Base-by-base conservation (phyloP, 495 filamentous ascomycete genomes). In the Choiromyces venosus region DNA sequence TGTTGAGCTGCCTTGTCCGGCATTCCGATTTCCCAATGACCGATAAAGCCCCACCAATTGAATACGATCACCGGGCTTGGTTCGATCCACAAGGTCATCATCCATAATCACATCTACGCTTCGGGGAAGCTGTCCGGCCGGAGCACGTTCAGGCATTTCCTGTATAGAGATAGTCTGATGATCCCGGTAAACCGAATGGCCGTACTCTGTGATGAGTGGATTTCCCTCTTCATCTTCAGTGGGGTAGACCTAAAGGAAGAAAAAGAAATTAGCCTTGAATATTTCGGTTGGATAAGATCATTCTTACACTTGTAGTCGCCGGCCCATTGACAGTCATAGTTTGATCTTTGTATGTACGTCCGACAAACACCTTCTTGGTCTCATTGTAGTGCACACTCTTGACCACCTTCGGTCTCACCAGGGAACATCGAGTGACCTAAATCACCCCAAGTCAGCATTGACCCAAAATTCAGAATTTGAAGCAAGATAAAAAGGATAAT, bases 81-180 rank as follows among this genome's bases (percentile, higher is more conserved):
- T 91, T 72, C 88, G 89, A 82, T 99, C 95, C 39, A 99, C 95
- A 37, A 99, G 85, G 80, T 99, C 95, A 82, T 99, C 95, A 76
- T 99, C 95, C 76, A 98, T 83, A 72, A 99, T 93, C 29, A 99
- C 94, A 83, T 99, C 95, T n/a, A 98, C 95, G 66, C 94, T 93
- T 71, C 95, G 89, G 73, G 95, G 95, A 77, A 99, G 87, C 85
- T 98, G 95, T 66, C 95, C 95, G 69, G 95, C 94, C 37, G 95
- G 95, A 36, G 95, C 95, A 79, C 95, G 87, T 82, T 99, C 95
- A 19, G 95, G 95, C 95, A 99, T 99, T 86, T 99, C 95, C 85
- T 99, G 95, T 79, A 99, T 97, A 0, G 95, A 98, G 66, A 99
- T 93, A 25, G 93, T 94, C 81, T 99, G 95, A 82, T 99, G 96